Base-by-base conservation (phyloP, 2,329 filamentous ascomycete species). In the Penicillium sp. region DNA sequence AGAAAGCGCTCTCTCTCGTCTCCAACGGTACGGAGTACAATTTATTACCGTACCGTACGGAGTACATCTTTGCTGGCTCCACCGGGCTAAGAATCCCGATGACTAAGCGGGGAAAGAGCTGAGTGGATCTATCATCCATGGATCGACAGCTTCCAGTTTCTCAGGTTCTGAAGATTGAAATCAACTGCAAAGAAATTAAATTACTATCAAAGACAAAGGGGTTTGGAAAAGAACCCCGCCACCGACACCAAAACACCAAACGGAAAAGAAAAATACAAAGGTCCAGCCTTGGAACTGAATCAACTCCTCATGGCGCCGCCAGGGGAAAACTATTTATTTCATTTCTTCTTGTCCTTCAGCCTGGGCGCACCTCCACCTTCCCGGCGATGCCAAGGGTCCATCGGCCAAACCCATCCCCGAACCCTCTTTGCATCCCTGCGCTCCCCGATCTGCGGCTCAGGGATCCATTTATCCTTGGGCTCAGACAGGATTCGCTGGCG, bases 351-450 rank as follows among this genome's bases (percentile, higher is more conserved):
- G 55, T 63, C 56, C 49, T 68, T 70, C 11, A 64, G 59, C 29
- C 69, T 62, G 32, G 65, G 53, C 9, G 48, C 61, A 22, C 74
- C 71, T 27, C 75, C 75, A 3, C 77, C 77, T 69, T 86, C 84
- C 44, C 81, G 72, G 62, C 83, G 80, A 67, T 82, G 81, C 70
- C 85, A 78, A 29, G 81, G 77, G 74, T 87, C 85, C 47, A 83
- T 79, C 4, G 85, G 85, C 72, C 80, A 83, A 1, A 86, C 81
- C 85, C 85, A 87, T 0, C 85, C 85, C 42, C 85, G 70, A 2
- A 82, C 74, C 21, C 82, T 72, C 74, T 85, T 86, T 22, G 83
- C 83, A 67, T 83, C 81, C 22, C 85, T 71, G 67, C 81, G 82
- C 75, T 87, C 85, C n/a, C 79, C 77, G 58, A 81, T 80, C 43